A percentile compares a stretch with the other conserved stretches of the same genome.
These are phyloP conservation scores for Penicillium coprophilum DNA, from an alignment of 495 filamentous ascomycete species.

Conservation along the genomic window DNA sequence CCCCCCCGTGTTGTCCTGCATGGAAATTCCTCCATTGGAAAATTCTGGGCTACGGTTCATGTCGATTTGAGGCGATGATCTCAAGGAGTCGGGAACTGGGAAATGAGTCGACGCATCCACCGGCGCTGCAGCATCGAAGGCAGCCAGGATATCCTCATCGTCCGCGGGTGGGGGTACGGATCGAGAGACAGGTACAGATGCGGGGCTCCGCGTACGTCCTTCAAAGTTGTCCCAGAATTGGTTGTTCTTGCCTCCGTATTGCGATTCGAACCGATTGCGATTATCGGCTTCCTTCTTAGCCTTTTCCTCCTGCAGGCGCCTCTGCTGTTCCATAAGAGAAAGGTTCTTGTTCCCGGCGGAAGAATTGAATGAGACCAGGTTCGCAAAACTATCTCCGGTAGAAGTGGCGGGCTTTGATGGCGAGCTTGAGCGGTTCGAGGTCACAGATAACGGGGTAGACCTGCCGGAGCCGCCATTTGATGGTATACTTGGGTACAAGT, in stretches of 20 bases:
- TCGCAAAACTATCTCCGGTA: slow-evolving; percentile 82
- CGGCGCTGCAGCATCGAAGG: slow-evolving; percentile 59
- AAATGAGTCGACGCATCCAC: slow-evolving; percentile 64
- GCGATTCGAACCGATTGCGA: slow-evolving; percentile 63
- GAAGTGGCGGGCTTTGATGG: slow-evolving; percentile 61
- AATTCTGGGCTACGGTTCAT: slow-evolving; percentile 18
- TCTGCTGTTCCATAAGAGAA: slow-evolving; percentile 82
- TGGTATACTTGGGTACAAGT: slow-evolving; percentile 59
- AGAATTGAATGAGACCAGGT: slow-evolving; percentile 72
- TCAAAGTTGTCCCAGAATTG: slow-evolving; percentile 70
- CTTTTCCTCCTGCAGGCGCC: slow-evolving; percentile 73
- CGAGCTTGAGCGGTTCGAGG: slow-evolving; percentile 49
- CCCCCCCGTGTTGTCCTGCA: slow-evolving; percentile 25
- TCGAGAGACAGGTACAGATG: slow-evolving; percentile 54
- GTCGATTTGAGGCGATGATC: slow-evolving; percentile 30
- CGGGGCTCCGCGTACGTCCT: slow-evolving; percentile 45
- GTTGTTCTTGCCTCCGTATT: slow-evolving; percentile 64
- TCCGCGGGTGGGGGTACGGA: slow-evolving; percentile 33
- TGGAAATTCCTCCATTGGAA: slow-evolving; percentile 24
- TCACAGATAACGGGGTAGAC: slow-evolving; percentile 63
- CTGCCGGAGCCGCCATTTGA: slow-evolving; percentile 62
- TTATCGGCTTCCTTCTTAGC: slow-evolving; percentile 71
- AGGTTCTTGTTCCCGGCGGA: slow-evolving; percentile 66
- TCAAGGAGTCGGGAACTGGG: slow-evolving; percentile 44
- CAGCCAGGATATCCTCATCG: slow-evolving; percentile 63